These are phyloP conservation scores for Forsythia viridissima DNA, from an alignment of 257 asterid genomes.

Conservation along the genomic window DNA sequence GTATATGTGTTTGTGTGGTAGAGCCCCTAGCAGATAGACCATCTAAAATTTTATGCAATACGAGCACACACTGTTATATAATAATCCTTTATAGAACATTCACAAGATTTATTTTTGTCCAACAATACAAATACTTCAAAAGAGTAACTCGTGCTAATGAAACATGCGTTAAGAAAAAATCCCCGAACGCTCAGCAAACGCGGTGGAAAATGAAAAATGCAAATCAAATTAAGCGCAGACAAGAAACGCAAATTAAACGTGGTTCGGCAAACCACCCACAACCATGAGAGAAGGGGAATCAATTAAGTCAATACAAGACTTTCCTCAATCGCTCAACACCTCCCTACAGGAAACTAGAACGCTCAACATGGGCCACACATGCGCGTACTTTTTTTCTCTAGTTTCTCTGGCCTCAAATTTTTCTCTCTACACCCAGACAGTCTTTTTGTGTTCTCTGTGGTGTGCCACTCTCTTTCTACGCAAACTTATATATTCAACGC, in stretches of 20 bases:
- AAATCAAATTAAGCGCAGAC: too few relatives aligned
- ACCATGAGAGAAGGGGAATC: background rate
- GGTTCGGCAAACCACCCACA: too few relatives aligned
- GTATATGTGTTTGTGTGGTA: background rate
- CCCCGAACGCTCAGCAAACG: too few relatives aligned
- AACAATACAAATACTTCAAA: slow-evolving; percentile 2
- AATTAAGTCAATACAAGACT: background rate
- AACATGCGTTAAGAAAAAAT: background rate
- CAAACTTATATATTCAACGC: too few relatives aligned
- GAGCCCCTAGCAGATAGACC: slow-evolving; percentile 12
- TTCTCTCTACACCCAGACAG: background rate
- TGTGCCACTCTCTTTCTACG: too few relatives aligned
- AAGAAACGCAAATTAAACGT: too few relatives aligned
- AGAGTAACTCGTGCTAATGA: slow-evolving; percentile 9
- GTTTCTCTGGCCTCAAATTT: background rate
- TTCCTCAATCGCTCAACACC: background rate
- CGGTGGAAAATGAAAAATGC: too few relatives aligned
- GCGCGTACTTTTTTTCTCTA: background rate
- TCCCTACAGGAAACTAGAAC: background rate
- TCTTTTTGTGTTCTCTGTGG: too few relatives aligned
- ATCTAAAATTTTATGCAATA: background rate
- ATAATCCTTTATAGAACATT: background rate
- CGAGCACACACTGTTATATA: background rate
- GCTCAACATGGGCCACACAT: background rate
- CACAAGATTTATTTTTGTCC: background rate